Evolutionary conservation across 2,329 filamentous ascomycete genomes (phyloP).

Genomic region (Botrytis hyacinthi): DNA sequence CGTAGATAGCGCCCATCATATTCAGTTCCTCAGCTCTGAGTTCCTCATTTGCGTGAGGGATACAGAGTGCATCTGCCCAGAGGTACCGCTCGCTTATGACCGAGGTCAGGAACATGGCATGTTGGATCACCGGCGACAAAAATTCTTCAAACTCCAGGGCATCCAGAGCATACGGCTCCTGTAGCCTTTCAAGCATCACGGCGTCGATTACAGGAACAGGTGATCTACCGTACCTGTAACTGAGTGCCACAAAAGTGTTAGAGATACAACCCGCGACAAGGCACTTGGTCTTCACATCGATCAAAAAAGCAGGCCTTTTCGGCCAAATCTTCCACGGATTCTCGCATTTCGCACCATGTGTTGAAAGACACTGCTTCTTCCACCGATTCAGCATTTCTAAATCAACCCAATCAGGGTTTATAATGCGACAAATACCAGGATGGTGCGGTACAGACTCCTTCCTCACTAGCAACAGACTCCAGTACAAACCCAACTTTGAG

Average conservation of each 20-base stretch:
- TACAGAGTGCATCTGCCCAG: slow-evolving; percentile 38
- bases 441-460: background rate
- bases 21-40: background rate
- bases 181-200: background rate
- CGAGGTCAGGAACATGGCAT: background rate
- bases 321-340: background rate
- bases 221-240: background rate
- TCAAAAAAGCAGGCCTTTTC: background rate
- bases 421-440: background rate
- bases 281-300: background rate
- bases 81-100: slow-evolving; percentile 27
- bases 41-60: slow-evolving; percentile 23
- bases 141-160: background rate
- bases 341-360: background rate
- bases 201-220: background rate
- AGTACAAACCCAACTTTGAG: background rate
- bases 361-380: background rate
- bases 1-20: slow-evolving; percentile 24
- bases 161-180: background rate
- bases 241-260: background rate
- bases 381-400: background rate
- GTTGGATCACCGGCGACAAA: background rate
- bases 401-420: background rate
- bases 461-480: background rate
- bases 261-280: background rate